Evolutionary conservation across 2,329 filamentous ascomycete species (phyloP).

Genomic region (Fusarium liriodendri): DNA sequence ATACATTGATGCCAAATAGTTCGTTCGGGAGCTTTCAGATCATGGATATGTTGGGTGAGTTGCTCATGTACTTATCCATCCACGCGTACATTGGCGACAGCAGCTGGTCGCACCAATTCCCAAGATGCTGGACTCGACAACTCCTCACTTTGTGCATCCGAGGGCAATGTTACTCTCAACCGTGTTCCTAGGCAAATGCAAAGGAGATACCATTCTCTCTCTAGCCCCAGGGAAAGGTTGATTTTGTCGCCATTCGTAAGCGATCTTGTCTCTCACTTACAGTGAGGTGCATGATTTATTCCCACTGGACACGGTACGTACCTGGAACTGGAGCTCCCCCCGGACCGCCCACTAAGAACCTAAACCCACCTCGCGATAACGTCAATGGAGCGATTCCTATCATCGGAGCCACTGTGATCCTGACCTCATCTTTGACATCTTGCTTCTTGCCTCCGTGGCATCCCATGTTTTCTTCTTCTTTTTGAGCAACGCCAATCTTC

Average conservation of each 20-base stretch:
- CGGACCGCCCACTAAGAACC: background rate
- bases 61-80: background rate
- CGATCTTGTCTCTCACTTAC: background rate
- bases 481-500: background rate
- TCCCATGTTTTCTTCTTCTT: background rate
- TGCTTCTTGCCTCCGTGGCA: background rate
- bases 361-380: slow-evolving; percentile 32
- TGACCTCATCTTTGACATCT: slow-evolving; percentile 1
- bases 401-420: slow-evolving; percentile 4
- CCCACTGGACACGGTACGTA: slow-evolving; percentile 32
- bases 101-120: background rate
- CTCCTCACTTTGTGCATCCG: background rate
- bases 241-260: background rate
- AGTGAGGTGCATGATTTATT: background rate
- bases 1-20: background rate
- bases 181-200: background rate
- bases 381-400: slow-evolving; percentile 27
- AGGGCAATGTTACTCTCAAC: background rate
- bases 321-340: slow-evolving; percentile 2
- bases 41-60: background rate
- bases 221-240: background rate
- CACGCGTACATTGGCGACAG: background rate
- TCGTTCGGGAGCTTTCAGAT: background rate
- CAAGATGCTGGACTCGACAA: background rate
- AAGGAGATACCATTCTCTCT: background rate